These are phyloP conservation scores for Cordyceps militaris DNA, from an alignment of 2,329 filamentous ascomycete genomes.

Conservation along the genomic window DNA sequence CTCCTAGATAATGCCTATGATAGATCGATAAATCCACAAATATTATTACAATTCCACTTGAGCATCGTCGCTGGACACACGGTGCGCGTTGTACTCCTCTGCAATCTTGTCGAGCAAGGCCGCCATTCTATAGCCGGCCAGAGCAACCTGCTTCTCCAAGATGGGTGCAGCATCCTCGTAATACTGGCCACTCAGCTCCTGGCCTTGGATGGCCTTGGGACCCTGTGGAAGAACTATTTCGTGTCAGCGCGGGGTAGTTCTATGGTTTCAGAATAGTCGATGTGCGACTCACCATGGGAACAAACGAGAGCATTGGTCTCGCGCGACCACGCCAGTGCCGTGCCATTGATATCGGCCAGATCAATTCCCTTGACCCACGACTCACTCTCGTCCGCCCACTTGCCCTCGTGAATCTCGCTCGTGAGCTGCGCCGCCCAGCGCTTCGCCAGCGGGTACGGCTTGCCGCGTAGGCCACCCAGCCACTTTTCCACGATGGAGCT, in stretches of 20 bases:
- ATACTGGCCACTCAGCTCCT: constrained; percentile 57
- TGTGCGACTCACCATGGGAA: constrained; percentile 42
- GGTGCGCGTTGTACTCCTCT: constrained; percentile 24
- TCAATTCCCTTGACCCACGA: constrained; percentile 53
- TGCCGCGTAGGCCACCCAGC: constrained; percentile 47
- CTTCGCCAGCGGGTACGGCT: constrained; percentile 42
- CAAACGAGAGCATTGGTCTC: constrained; percentile 59
- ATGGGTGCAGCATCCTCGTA: constrained; percentile 56
- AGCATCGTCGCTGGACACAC: constrained; percentile 14
- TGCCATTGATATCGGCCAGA: constrained; percentile 45
- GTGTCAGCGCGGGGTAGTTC: not conserved
- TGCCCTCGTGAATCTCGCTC: constrained; percentile 47
- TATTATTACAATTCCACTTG: constrained; percentile 24
- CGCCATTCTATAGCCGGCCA: constrained; percentile 61
- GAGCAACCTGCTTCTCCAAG: constrained; percentile 59
- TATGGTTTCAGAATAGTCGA: not conserved
- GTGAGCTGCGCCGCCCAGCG: constrained; percentile 52
- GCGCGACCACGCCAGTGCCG: constrained; percentile 56
- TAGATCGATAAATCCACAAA: not conserved
- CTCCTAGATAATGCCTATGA: not conserved
- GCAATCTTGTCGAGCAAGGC: constrained; percentile 60
- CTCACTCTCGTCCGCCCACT: constrained; percentile 42
- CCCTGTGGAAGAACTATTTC: constrained; percentile 54
- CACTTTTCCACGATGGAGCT: constrained; percentile 59
- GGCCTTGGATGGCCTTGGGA: constrained; percentile 45